Conservation (phyloP, 768 basidiomycete genomes). For the Naematelia aurantialba region DNA sequence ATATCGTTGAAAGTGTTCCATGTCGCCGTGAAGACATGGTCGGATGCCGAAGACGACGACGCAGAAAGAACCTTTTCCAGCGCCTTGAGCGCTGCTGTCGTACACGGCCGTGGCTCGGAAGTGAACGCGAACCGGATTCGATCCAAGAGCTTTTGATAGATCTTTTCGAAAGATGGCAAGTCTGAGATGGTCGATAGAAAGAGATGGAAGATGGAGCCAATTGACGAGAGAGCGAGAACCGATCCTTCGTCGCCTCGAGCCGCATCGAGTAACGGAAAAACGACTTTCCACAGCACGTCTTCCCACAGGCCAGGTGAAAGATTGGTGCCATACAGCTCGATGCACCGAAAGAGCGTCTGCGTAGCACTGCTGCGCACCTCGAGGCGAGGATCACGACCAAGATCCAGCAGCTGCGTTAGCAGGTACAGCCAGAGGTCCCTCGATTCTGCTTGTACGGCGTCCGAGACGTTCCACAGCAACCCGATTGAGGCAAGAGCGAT, state of each 20-base stretch:
- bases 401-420: conserved; percentile 71
- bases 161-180: conserved; percentile 64
- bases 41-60: conserved; percentile 39
- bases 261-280: conserved; percentile 68
- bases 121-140: conserved; percentile 70
- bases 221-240: conserved; percentile 74
- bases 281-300: conserved; percentile 83
- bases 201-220: conserved; percentile 76
- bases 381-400: conserved; percentile 74
- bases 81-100: conserved; percentile 78
- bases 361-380: conserved; percentile 92
- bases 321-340: conserved; percentile 87
- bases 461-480: conserved; percentile 91
- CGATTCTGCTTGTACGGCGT: conserved; percentile 78
- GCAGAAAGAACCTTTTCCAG: conserved; percentile 72
- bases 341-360: conserved; percentile 87
- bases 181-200: conserved; percentile 74
- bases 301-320: conserved; percentile 81
- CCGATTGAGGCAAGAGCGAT: conserved; percentile 92
- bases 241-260: conserved; percentile 76
- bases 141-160: conserved; percentile 70
- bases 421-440: conserved; percentile 92
- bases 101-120: conserved; percentile 64
- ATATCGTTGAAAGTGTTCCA: conserved; percentile 71
- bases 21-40: conserved; percentile 54